Base-by-base conservation (phyloP, 2,329 filamentous ascomycete genomes). In the Cordyceps cicadae region DNA sequence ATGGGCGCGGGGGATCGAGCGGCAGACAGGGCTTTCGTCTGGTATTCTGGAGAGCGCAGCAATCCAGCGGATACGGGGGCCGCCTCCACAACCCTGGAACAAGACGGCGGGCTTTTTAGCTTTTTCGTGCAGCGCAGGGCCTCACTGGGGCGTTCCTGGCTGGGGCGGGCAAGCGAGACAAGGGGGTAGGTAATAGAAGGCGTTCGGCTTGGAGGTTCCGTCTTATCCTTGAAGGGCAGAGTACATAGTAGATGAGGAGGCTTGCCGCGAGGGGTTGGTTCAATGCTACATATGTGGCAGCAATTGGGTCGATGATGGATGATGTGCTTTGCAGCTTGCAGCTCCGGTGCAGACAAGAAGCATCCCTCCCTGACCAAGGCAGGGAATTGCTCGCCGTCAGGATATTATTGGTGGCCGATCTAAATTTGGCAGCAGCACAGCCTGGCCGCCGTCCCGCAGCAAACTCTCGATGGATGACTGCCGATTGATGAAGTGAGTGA, bases 81-180 rank as follows among this genome's bases (percentile, higher is more conserved):
- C 24, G 24, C 24, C 56, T 59, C 56, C 56, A 52, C 56, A 52
- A 59, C 56, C 52, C 56, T 59, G 56, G 48, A 59, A 59, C 56
- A 59, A 43, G 32, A 54, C 37, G 56, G 56, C 48, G 46, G 56
- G 45, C 26, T 58, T 59, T 59, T 59, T 59, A 59, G 56, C 26
- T 58, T 59, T 59, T 59, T 59, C 52, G 56, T 21, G 45, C 46
- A 39, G 37, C 26, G 19, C n/a, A 19, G n/a, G 52, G 12, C 3
- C 17, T 32, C 39, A 26, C 9, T 49, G 24, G 26, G 43, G 54
- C 24, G 45, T 57, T 49, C 43, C 29, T 49, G 45, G 14, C 43
- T 4, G 45, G 48, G 56, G 37, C 48, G 45, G 49, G 34, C 15
- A 37, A 41, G 24, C 56, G 56, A 59, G 56, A 59, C 56, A 59